Evolutionary conservation across 73 alveolate genomes (phyloP).

Genomic region (Tetrahymena malaccensis): DNA sequence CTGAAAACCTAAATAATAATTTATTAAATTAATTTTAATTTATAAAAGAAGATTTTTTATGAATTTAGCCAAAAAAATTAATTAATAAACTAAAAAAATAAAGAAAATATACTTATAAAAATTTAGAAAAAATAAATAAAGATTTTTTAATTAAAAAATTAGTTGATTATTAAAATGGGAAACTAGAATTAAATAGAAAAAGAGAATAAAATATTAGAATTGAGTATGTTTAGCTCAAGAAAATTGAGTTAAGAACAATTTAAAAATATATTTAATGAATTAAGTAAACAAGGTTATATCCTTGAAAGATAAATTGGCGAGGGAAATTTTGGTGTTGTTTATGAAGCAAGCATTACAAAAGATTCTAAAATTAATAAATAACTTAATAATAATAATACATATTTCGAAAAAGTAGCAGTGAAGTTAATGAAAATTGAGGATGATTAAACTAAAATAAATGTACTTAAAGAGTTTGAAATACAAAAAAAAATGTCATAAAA

Average conservation of each 20-base stretch:
- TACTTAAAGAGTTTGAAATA: not conserved
- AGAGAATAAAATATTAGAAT: not conserved
- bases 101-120: too few relatives aligned
- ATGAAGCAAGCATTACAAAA: not conserved
- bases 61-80: too few relatives aligned
- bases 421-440: not conserved
- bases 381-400: too few relatives aligned
- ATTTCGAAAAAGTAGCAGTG: not conserved
- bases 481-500: too few relatives aligned
- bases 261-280: too few relatives aligned
- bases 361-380: too few relatives aligned
- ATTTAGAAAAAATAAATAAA: too few relatives aligned
- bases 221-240: not conserved
- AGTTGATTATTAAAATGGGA: not conserved
- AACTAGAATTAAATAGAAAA: not conserved
- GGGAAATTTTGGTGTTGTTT: not conserved
- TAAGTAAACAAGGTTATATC: not conserved
- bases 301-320: not conserved
- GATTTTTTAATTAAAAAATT: too few relatives aligned
- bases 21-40: too few relatives aligned
- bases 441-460: not conserved
- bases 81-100: too few relatives aligned
- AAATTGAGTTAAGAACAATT: not conserved
- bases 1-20: too few relatives aligned
- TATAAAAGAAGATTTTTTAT: too few relatives aligned